Evolutionary conservation across 495 filamentous ascomycete species (phyloP).

Genomic region (Xylaria nigripes): DNA sequence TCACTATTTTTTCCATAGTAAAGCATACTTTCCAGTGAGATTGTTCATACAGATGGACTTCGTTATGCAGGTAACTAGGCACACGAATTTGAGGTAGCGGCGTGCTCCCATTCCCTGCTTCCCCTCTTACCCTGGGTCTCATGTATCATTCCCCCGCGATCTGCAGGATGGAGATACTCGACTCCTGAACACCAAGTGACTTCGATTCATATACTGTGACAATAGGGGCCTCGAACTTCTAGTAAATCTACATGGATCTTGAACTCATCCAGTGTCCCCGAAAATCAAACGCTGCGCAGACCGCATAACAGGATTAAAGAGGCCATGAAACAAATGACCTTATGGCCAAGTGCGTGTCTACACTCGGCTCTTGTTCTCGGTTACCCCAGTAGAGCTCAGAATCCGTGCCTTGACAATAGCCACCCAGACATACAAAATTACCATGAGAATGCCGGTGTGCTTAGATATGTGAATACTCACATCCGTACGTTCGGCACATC

Average conservation of each 20-base stretch:
- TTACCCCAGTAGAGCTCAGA: background rate
- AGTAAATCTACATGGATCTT: background rate
- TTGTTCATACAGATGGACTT: background rate
- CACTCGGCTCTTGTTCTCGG: background rate
- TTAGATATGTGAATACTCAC: conserved; percentile 25
- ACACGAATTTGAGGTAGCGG: background rate
- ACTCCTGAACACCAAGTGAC: background rate
- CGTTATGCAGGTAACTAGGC: background rate
- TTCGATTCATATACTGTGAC: background rate
- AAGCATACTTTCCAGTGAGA: background rate
- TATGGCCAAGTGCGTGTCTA: conserved; percentile 1
- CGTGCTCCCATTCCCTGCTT: background rate
- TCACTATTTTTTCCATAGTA: background rate
- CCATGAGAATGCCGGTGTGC: conserved; percentile 21
- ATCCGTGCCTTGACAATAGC: background rate
- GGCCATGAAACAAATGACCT: background rate
- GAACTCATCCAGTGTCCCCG: background rate
- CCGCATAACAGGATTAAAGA: background rate
- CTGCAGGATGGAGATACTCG: background rate
- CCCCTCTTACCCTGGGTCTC: background rate
- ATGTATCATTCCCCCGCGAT: conserved; percentile 6
- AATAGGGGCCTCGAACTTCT: background rate
- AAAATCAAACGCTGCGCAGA: background rate
- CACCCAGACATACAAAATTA: conserved; percentile 6
- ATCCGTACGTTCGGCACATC: conserved; percentile 24